Percentiles rank a stretch among this genome's conserved stretches.
Evolutionary conservation across 345 rosid species (phyloP).

Genomic region (Citrus australasica): DNA sequence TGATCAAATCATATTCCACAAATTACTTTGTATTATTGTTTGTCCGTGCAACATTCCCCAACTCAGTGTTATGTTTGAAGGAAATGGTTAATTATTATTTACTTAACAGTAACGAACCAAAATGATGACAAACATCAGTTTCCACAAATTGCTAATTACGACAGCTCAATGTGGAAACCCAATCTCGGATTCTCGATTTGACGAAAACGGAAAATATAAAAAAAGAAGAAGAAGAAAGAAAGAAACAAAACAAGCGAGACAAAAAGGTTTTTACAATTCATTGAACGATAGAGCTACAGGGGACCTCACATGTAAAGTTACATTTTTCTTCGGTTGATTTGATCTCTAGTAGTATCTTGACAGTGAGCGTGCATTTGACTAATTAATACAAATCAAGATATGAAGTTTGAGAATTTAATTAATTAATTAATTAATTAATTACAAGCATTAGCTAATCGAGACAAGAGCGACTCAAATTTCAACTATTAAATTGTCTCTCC

Average conservation of each 20-base stretch:
- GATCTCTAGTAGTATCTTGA: not conserved
- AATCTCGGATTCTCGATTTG: too few species aligned
- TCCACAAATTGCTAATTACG: not conserved
- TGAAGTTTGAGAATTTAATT: not conserved
- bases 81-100: not conserved
- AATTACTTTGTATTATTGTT: not conserved
- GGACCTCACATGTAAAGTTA: not conserved
- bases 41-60: not conserved
- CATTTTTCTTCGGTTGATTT: not conserved
- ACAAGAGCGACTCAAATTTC: conserved; percentile 11
- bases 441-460: not conserved
- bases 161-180: not conserved
- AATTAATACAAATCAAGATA: not conserved
- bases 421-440: not conserved
- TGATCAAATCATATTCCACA: too few species aligned
- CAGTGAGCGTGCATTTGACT: conserved; percentile 2
- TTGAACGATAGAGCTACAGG: not conserved
- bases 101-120: not conserved
- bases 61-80: not conserved
- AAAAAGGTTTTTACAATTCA: not conserved
- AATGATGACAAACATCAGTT: not conserved
- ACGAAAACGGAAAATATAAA: not conserved
- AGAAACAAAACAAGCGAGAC: not conserved
- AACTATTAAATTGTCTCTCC: not conserved
- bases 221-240: not conserved